Base-by-base conservation (phyloP, 2,329 filamentous ascomycete species). In the Phyllosticta citribraziliensis region DNA sequence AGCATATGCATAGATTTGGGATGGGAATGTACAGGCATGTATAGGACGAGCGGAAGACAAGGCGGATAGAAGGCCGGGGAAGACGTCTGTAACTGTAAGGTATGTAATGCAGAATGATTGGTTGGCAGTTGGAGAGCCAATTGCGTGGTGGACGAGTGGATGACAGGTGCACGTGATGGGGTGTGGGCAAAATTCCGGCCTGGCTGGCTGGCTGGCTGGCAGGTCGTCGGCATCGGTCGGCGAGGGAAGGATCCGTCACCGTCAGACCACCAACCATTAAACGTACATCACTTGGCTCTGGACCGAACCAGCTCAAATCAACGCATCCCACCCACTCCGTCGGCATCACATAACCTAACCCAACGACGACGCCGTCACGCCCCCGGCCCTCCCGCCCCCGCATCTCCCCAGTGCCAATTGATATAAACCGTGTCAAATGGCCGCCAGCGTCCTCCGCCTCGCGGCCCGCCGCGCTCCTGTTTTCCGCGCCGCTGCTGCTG, bases 401-500 rank as follows among this genome's bases (percentile, higher is more conserved):
- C 19, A 55, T 47, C 24, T 55, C 62, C 33, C 19, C n/a, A 47
- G 5, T n/a, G 17, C 40, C 40, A n/a, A 17, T 47, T 47, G 40
- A 47, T 40, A n/a, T 4, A 47, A 47, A 47, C 4, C 52, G 66
- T 69, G 69, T 70, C 73, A 70, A 76, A 88, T 88, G 84, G 86
- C 87, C 70, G 78, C 83, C 67, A 80, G 84, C 65, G 76, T 91
- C 72, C 80, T 91, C 78, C 87, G 88, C 74, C 77, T 86, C 72
- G 86, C 87, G 76, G 82, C 83, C 75, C 88, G 88, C 76, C 82
- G 73, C 73, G 78, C 80, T 64, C 72, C 75, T 65, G 77, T 79
- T 75, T 19, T 82, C 75, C 78, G 79, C 74, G 79, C 82, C 74
- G 77, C 76, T 73, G 22, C 22, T 22, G 77, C 76, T 73, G 22